Evolutionary conservation across 352 stramenopile genomes (phyloP), one percentile per base, ranked within the genome.

Genomic region (Globisporangium abappressorium): DNA sequence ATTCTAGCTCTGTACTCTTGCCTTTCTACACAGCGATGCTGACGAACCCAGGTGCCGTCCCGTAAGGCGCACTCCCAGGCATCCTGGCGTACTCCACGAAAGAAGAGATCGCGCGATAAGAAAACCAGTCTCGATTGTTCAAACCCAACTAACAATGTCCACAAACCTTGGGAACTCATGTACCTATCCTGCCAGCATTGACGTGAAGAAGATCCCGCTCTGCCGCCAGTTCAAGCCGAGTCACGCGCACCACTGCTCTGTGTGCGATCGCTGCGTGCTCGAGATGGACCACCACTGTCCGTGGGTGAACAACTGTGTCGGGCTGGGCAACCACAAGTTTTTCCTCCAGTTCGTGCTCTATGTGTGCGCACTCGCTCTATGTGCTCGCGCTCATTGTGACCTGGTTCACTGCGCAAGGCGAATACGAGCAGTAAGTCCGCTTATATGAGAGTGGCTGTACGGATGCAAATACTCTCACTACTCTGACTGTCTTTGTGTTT

Each of bases 211-310:
- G 70, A 94, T 92, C 58, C 75, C 86, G 1, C 92, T 85, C 9
- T 97, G 91, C 71, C 81, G 90, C 6, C 88, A 97, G 34, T 99
- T 98, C 81, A 99, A 99, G 76, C 97, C 97, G 15, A 84, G 84
- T 33, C 89, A 97, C 68, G 97, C 97, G 15, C 97, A 98, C 84
- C 95, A 99, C 78, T 99, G 95, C 81, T 97, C 89, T 58, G 97
- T 98, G 67, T 99, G 95, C 80, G 85, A 97, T 68, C 81, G 94
- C 64, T 98, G 96, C 63, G 92, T 99, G 61, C 92, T 99, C 65
- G 98, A 99, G 79, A 99, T 99, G 97, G 98, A 99, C 75, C 97
- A 99, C 92, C 96, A 99, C 77, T 99, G 97, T 77, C 95, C 96
- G 24, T 99, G 97, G 97, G 92, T 99, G 41, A 99, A 99, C 85